Conservation (phyloP, 768 basidiomycete genomes). For the Fomitopsis serialis region DNA sequence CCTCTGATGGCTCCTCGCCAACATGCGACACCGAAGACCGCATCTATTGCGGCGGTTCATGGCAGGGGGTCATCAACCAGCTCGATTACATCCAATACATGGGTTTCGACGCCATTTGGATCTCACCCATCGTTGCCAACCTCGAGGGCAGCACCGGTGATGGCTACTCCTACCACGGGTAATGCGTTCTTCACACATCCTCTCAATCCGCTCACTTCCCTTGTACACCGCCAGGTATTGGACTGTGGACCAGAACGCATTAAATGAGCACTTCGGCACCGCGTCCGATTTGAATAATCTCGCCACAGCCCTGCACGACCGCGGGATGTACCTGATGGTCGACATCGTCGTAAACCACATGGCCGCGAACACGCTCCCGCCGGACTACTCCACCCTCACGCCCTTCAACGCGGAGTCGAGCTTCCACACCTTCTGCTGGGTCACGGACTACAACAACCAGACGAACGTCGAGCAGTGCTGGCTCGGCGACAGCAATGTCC, state of each 20-base stretch:
- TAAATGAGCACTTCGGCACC: slow-evolving; percentile 52
- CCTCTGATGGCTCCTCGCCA: slow-evolving; percentile 32
- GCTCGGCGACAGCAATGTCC: slow-evolving; percentile 50
- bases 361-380: slow-evolving; percentile 29
- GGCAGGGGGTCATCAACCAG: slow-evolving; percentile 44
- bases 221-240: slow-evolving; percentile 36
- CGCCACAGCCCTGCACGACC: slow-evolving; percentile 39
- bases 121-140: slow-evolving; percentile 48
- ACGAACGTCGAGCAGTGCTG: slow-evolving; percentile 53
- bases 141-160: slow-evolving; percentile 42
- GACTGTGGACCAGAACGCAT: slow-evolving; percentile 38
- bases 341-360: slow-evolving; percentile 64
- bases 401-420: slow-evolving; percentile 32
- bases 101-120: slow-evolving; percentile 60
- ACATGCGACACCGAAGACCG: slow-evolving; percentile 42
- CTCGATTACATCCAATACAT: slow-evolving; percentile 61
- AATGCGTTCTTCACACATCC: background rate
- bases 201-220: background rate
- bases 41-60: slow-evolving; percentile 54
- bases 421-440: slow-evolving; percentile 37
- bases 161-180: slow-evolving; percentile 57
- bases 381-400: slow-evolving; percentile 16
- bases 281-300: slow-evolving; percentile 45
- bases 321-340: slow-evolving; percentile 59
- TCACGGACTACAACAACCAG: slow-evolving; percentile 39